Base-by-base conservation (phyloP, 148 eudicot species). In the Beta vulgaris region DNA sequence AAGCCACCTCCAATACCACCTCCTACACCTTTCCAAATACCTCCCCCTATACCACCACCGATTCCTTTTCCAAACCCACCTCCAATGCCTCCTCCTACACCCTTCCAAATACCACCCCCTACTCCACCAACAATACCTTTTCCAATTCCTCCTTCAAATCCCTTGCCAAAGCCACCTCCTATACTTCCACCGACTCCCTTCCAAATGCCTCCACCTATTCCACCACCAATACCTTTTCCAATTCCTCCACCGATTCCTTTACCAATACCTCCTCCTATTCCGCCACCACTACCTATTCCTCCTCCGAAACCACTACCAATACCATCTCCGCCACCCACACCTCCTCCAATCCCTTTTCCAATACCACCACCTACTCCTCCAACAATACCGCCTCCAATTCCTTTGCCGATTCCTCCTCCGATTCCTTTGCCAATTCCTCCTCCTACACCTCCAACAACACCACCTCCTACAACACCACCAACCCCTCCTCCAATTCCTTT, bases 121-220 rank as follows among this genome's bases (percentile, higher is more conserved):
- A 37, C 8, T 16, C 62, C 80, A 4, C 58, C 68, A 0, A 73
- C 57, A 42, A 76, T n/a, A 1, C 79, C 79, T 4, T 28, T 49
- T 16, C 73, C 73, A 11, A 76, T 44, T 14, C 79, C 67, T 0
- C 79, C 79, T 31, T 73, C 79, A 29, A 51, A 28, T 9, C 75
- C 80, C 19, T 72, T 72, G 11, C 71, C 46, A 0, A 36, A 6
- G 9, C 80, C 80, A 51, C 80, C 75, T 18, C 64, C 75, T 1
- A 77, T 29, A 11, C 80, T 61, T 6, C 80, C 80, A 12, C 80
- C 80, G 1, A 37, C 40, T 18, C 80, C 80, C 13, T 71, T 71
- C 63, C 80, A 64, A 36, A 71, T 71, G 6, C 80, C 76, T 3
- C 77, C 77, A 21, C 76, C 71, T 4, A 49, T 32, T 49, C 70